Conservation (phyloP, 768 basidiomycete genomes). For the Harrya chromipes region DNA sequence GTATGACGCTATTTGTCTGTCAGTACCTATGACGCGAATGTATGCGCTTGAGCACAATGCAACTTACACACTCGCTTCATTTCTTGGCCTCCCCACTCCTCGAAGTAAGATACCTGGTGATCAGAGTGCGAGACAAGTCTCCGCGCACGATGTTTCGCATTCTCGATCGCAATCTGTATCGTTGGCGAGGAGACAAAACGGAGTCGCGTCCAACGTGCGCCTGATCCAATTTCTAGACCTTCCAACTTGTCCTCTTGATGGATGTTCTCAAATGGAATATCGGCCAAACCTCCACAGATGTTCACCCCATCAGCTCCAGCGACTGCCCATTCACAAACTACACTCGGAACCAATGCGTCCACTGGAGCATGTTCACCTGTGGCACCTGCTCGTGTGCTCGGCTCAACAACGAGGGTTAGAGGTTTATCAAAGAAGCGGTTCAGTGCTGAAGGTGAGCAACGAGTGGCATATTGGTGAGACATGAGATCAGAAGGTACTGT, state of each 20-base stretch:
- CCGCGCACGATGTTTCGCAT: conserved; percentile 55
- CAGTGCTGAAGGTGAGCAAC: conserved; percentile 59
- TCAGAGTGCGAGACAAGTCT: conserved; percentile 75
- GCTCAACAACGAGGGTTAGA: conserved; percentile 78
- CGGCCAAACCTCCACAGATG: conserved; percentile 54
- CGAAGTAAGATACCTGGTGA: conserved; percentile 77
- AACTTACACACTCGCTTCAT: conserved; percentile 69
- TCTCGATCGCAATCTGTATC: conserved; percentile 52
- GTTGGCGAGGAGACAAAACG: conserved; percentile 72
- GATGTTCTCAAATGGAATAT: conserved; percentile 11
- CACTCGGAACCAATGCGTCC: conserved; percentile 87
- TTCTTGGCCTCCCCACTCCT: conserved; percentile 83
- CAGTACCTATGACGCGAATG: not conserved
- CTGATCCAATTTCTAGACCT: conserved; percentile 8
- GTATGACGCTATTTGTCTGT: conserved; percentile 39
- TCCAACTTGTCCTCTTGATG: not conserved
- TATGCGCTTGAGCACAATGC: not conserved
- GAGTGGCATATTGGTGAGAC: conserved; percentile 72
- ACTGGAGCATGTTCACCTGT: conserved; percentile 89
- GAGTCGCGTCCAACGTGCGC: conserved; percentile 53
- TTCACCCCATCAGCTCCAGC: conserved; percentile 24
- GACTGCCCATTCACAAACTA: conserved; percentile 80
- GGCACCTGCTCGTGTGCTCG: conserved; percentile 79
- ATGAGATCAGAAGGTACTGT: conserved; percentile 41
- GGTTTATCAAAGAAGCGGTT: conserved; percentile 94